Evolutionary conservation across 768 basidiomycete genomes (phyloP), one percentile per base, ranked within the genome.

Genomic region (Psilocybe tampanensis): DNA sequence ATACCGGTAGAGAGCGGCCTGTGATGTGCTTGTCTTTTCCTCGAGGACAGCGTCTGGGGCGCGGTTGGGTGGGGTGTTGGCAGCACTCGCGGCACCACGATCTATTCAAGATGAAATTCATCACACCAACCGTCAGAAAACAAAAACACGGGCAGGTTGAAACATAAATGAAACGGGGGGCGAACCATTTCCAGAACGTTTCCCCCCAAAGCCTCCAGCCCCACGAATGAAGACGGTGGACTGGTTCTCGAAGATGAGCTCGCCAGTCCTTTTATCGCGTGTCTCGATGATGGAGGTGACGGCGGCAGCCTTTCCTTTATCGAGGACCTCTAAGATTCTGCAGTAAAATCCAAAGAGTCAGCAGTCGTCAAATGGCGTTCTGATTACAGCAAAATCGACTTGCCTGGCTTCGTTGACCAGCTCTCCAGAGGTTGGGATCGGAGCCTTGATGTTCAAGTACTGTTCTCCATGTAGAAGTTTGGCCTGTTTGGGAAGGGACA

Each of bases 391-490:
- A 29, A 23, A 43, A 24, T n/a, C 55, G 23, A 75, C 76, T 42
- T 68, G 86, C 87, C 89, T 81, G 5, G 86, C 82, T 61, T 90
- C 79, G 67, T 81, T 95, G 26, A 93, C 79, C 19, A 98, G 77
- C 19, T 88, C 84, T 0, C 86, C 96, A 57, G 80, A 86, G 0
- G 93, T 93, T 0, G 96, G 95, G 58, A 98, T 91, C 0, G 90
- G 87, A 1, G 77, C 86, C 65, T 90, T 89, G 70, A 99, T 92
- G 58, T 85, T 82, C 63, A 99, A 76, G 72, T 93, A 98, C 66
- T 98, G 97, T 69, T 99, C 97, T 44, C 97, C 97, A 69, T 99
- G 97, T 17, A 99, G 82, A n/a, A 99, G 79, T 74, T 94, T 98
- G 45, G 95, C 93, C 93, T 94, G 51, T 21, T 39, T 19, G 21